Evolutionary conservation across 2,329 filamentous ascomycete species (phyloP).

Genomic region (Fusarium equiseti): DNA sequence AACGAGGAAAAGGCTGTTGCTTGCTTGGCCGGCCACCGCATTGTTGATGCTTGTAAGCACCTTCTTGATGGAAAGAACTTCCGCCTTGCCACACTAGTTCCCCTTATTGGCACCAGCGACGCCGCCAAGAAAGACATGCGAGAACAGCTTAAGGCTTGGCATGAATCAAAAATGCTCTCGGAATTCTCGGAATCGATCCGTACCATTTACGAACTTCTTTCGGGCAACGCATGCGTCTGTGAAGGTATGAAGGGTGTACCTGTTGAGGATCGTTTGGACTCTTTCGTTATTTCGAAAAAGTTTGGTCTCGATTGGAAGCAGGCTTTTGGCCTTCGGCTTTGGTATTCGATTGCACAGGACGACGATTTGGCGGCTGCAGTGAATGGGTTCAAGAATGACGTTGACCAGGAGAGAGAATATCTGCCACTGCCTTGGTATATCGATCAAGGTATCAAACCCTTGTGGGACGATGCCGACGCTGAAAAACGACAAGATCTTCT

Average conservation of each 20-base stretch:
- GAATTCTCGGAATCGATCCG: constrained; percentile 89
- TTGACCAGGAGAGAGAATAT: constrained; percentile 77
- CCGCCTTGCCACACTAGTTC: constrained; percentile 84
- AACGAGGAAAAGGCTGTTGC: constrained; percentile 87
- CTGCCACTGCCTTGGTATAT: constrained; percentile 79
- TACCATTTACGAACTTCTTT: constrained; percentile 88
- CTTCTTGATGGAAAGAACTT: constrained; percentile 82
- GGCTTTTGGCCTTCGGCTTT: constrained; percentile 89
- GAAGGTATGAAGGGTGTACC: constrained; percentile 80
- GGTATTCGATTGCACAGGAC: constrained; percentile 80
- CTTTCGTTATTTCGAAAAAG: constrained; percentile 84
- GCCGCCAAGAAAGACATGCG: constrained; percentile 79
- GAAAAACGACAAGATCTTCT: constrained; percentile 79
- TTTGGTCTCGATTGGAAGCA: constrained; percentile 95
- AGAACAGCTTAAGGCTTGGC: constrained; percentile 87
- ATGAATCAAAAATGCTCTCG: constrained; percentile 82
- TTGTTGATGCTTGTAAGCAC: constrained; percentile 84
- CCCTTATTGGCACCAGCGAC: constrained; percentile 82
- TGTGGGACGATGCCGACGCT: constrained; percentile 71
- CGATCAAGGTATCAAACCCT: constrained; percentile 67
- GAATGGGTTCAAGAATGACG: constrained; percentile 76
- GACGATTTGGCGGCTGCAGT: constrained; percentile 81
- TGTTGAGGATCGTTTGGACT: constrained; percentile 81
- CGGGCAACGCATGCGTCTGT: constrained; percentile 87
- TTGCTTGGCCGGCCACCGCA: constrained; percentile 80